phyloP scores from a whole-genome alignment of 1,284 basidiomycete genomes.

The Megacollybia platyphylla region DNA sequence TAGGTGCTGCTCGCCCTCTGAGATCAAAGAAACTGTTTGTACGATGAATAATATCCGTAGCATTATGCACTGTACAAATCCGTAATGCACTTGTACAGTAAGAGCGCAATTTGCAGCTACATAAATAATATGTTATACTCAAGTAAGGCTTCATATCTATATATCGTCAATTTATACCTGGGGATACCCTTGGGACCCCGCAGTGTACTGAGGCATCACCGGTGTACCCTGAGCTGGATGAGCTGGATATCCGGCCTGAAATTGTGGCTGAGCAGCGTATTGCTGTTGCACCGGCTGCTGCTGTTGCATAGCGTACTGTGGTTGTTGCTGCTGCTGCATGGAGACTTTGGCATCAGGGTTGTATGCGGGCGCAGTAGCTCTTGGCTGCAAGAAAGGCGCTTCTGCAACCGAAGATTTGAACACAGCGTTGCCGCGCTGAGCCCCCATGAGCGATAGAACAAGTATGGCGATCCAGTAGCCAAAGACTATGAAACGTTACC shows the following conservation, averaged over 20 bases:
- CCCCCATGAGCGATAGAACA: constrained; percentile 6
- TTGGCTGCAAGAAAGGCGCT: background rate
- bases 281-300: background rate
- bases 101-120: no score
- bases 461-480: constrained; percentile 8
- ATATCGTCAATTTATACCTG: background rate
- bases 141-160: no score
- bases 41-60: constrained; percentile 18
- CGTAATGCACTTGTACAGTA: no score
- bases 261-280: no score
- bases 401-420: background rate
- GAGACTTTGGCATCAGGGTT: background rate
- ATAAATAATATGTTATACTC: no score
- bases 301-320: background rate
- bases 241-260: background rate
- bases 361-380: background rate
- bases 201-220: background rate
- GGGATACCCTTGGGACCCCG: background rate
- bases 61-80: no score
- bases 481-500: constrained; percentile 3
- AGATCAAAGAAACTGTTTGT: constrained; percentile 56
- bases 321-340: background rate
- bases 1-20: constrained; percentile 62
- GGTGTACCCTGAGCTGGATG: background rate
- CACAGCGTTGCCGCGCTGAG: background rate